phyloP scores from a whole-genome alignment of 495 filamentous ascomycete species.

The Talaromyces proteolyticus region DNA sequence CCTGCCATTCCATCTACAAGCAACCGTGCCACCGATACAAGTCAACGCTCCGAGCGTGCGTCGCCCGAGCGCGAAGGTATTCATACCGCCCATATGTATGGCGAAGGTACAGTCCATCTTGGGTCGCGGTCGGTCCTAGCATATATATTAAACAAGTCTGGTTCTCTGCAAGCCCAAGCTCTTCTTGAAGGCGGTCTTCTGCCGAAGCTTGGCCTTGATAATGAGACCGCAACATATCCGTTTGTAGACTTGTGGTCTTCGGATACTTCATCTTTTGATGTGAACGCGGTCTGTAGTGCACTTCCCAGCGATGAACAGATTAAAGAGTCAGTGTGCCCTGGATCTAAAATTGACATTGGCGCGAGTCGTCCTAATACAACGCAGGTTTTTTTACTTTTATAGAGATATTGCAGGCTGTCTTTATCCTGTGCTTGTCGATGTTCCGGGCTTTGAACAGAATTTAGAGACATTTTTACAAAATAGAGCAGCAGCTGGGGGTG shows the following conservation, averaged over 20 bases:
- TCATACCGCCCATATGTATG: conserved; percentile 39
- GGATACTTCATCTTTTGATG: conserved; percentile 62
- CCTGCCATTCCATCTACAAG: not conserved
- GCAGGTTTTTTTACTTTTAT: conserved; percentile 66
- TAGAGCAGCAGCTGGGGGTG: conserved; percentile 44
- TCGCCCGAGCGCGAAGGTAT: conserved; percentile 35
- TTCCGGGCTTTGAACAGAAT: conserved; percentile 58
- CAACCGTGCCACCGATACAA: not conserved
- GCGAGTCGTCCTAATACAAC: not conserved
- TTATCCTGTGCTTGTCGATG: conserved; percentile 72
- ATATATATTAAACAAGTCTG: conserved; percentile 37
- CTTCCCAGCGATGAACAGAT: conserved; percentile 61
- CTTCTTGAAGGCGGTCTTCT: conserved; percentile 75
- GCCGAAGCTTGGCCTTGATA: conserved; percentile 74
- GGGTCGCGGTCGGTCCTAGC: conserved; percentile 50
- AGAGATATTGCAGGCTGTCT: conserved; percentile 71
- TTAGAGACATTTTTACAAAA: conserved; percentile 63
- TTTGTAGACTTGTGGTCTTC: conserved; percentile 62
- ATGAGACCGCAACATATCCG: conserved; percentile 72
- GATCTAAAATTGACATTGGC: too few relatives aligned
- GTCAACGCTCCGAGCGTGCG: not conserved
- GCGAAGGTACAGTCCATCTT: conserved; percentile 48
- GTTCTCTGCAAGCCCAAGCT: conserved; percentile 36
- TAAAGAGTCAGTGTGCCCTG: conserved; percentile 49
- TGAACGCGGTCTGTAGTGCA: conserved; percentile 61